Evolutionary conservation across 371 early-diverging fungal genomes (phyloP).

Genomic region (Mucor indicus): DNA sequence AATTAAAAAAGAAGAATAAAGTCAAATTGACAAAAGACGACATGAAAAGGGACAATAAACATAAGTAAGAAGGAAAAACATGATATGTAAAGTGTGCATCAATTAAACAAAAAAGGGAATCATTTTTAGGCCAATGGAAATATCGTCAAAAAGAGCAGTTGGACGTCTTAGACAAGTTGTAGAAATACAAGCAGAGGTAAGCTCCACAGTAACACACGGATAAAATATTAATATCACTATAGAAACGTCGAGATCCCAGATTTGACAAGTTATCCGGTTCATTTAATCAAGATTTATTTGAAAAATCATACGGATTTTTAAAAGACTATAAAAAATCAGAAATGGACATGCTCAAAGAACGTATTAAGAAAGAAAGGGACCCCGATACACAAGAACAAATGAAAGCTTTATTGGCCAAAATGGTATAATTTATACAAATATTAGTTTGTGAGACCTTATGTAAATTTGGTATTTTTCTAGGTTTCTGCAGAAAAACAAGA

Average conservation of each 20-base stretch:
- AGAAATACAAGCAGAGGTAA: constrained; percentile 52
- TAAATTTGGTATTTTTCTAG: constrained; percentile 4
- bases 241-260: constrained; percentile 83
- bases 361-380: constrained; percentile 64
- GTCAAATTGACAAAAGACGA: constrained; percentile 37
- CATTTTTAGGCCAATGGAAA: constrained; percentile 77
- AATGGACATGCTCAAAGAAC: constrained; percentile 58
- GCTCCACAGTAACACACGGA: too few species aligned
- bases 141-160: constrained; percentile 81
- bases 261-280: constrained; percentile 85
- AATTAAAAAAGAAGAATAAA: constrained; percentile 44
- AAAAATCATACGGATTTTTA: constrained; percentile 82
- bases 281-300: constrained; percentile 81
- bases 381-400: constrained; percentile 47
- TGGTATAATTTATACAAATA: constrained; percentile 39
- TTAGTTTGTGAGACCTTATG: constrained; percentile 15
- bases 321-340: constrained; percentile 74
- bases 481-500: constrained; percentile 32
- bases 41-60: constrained; percentile 47
- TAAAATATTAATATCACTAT: constrained; percentile 2
- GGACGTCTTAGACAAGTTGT: constrained; percentile 77
- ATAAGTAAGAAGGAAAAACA: constrained; percentile 44
- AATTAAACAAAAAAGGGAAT: too few species aligned
- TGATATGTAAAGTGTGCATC: too few species aligned
- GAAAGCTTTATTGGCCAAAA: constrained; percentile 46